A percentile compares a stretch with the other conserved stretches of the same genome.
These are phyloP conservation scores for Platanthera guangdongensis DNA, from an alignment of 106 monocot genomes.

Conservation along the genomic window DNA sequence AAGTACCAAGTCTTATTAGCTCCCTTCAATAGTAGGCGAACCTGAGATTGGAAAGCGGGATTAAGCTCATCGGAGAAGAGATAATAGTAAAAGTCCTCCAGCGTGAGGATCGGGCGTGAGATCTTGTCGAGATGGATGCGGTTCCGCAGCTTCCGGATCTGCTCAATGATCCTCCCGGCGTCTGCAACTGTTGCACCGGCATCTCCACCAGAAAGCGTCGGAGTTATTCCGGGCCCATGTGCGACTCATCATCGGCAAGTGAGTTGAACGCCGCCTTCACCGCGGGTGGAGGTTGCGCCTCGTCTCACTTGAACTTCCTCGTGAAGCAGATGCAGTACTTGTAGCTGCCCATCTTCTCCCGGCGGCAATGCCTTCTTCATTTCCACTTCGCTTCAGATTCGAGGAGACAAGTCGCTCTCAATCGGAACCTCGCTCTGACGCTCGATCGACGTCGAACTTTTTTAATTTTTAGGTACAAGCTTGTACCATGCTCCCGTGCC, in stretches of 20 bases:
- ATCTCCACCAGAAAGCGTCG: slow-evolving; percentile 45
- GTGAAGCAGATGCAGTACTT: slow-evolving; percentile 79
- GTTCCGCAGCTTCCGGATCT: slow-evolving; percentile 26
- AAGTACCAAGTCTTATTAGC: not conserved
- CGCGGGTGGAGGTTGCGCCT: slow-evolving; percentile 58
- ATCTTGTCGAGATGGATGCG: slow-evolving; percentile 14
- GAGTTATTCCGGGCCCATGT: slow-evolving; percentile 51
- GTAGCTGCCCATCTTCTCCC: slow-evolving; percentile 46
- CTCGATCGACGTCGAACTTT: too few relatives aligned
- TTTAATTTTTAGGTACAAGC: too few relatives aligned
- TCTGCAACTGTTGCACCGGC: slow-evolving; percentile 16
- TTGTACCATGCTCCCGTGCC: too few relatives aligned
- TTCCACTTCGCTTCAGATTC: not conserved
- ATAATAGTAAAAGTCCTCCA: slow-evolving; percentile 69
- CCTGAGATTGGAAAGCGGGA: slow-evolving; percentile 50
- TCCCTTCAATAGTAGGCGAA: slow-evolving; percentile 3
- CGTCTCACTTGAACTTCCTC: slow-evolving; percentile 55
- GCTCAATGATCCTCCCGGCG: slow-evolving; percentile 53
- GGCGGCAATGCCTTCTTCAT: not conserved
- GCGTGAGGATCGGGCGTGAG: slow-evolving; percentile 17
- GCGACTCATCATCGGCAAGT: slow-evolving; percentile 30
- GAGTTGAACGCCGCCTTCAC: slow-evolving; percentile 41
- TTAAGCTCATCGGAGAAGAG: slow-evolving; percentile 69
- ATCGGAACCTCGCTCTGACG: too few relatives aligned
- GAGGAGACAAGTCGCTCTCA: too few relatives aligned